A percentile compares a stretch with the other conserved stretches of the same genome.
Evolutionary conservation across 192 early-diverging fungal genomes (phyloP).

Genomic region (Coemansia sp.): DNA sequence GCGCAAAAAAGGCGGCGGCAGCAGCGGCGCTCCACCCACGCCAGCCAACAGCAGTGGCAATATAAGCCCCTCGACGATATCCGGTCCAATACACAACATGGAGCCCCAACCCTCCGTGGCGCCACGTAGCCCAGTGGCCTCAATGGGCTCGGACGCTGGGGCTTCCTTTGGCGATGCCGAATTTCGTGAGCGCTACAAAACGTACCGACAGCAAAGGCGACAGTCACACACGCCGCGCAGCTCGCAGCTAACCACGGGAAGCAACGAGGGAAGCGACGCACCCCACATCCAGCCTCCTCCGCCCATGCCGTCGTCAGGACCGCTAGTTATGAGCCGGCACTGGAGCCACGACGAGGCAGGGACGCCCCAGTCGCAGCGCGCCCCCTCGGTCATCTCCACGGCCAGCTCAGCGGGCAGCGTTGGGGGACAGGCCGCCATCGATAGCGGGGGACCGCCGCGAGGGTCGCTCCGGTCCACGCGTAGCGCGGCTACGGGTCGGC

Average conservation of each 20-base stretch:
- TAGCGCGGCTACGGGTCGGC: conserved; percentile 24
- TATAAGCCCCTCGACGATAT: conserved; percentile 39
- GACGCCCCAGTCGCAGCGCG: not conserved
- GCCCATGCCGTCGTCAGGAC: conserved; percentile 1
- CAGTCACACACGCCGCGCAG: conserved; percentile 45
- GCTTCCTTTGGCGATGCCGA: conserved; percentile 24
- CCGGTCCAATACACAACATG: conserved; percentile 51
- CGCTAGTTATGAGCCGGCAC: conserved; percentile 12
- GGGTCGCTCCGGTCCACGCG: conserved; percentile 46
- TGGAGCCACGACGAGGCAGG: conserved; percentile 31
- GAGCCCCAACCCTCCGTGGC: conserved; percentile 7
- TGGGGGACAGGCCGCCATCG: not conserved
- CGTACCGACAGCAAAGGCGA: conserved; percentile 47
- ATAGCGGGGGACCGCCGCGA: conserved; percentile 27
- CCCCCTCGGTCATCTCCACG: conserved; percentile 8
- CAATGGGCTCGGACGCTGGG: not conserved
- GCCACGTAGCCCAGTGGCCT: conserved; percentile 6
- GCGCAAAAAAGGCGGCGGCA: conserved; percentile 52
- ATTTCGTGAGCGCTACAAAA: conserved; percentile 45
- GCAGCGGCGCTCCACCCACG: conserved; percentile 9
- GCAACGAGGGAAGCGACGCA: conserved; percentile 12
- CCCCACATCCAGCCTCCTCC: not conserved
- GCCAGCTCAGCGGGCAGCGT: conserved; percentile 10
- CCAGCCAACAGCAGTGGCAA: conserved; percentile 6
- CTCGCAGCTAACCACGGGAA: conserved; percentile 44